phyloP scores from a whole-genome alignment of 345 rosid species.

The Melastoma malabathricum region DNA sequence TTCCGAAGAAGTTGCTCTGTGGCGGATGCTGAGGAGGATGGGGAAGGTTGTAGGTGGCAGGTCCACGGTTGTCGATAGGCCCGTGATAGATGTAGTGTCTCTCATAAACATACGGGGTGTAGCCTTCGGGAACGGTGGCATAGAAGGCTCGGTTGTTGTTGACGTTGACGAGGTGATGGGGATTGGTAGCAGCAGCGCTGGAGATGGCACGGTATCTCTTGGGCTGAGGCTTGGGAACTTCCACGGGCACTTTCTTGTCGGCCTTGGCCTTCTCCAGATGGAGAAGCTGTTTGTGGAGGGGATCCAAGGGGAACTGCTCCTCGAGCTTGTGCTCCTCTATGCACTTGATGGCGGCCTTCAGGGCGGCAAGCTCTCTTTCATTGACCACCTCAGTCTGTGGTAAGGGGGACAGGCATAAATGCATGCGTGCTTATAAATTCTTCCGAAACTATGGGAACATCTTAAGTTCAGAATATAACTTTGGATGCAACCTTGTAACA shows the following conservation, averaged over 20 bases:
- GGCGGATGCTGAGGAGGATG: constrained; percentile 53
- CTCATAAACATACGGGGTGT: constrained; percentile 69
- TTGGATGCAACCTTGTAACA: constrained; percentile 1
- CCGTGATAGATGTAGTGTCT: constrained; percentile 53
- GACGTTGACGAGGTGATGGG: constrained; percentile 35
- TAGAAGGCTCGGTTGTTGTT: constrained; percentile 41
- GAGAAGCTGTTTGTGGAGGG: constrained; percentile 53
- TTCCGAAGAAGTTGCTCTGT: constrained; percentile 84
- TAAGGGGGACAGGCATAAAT: neutral
- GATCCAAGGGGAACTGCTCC: constrained; percentile 61
- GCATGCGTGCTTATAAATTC: too few species aligned
- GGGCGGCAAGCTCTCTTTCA: constrained; percentile 75
- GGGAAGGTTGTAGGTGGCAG: constrained; percentile 34
- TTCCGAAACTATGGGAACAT: too few species aligned
- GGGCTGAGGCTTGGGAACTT: constrained; percentile 77
- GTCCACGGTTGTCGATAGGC: constrained; percentile 49
- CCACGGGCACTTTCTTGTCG: constrained; percentile 76
- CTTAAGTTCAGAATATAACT: too few species aligned
- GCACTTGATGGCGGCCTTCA: constrained; percentile 79
- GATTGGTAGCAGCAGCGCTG: constrained; percentile 34
- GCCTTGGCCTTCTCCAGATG: constrained; percentile 93
- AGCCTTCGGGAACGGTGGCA: constrained; percentile 59
- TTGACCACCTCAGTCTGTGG: constrained; percentile 53
- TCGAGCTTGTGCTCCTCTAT: constrained; percentile 92
- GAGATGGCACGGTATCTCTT: constrained; percentile 63